Base-by-base conservation (phyloP, 306 rosid genomes). In the Sindora glabra region DNA sequence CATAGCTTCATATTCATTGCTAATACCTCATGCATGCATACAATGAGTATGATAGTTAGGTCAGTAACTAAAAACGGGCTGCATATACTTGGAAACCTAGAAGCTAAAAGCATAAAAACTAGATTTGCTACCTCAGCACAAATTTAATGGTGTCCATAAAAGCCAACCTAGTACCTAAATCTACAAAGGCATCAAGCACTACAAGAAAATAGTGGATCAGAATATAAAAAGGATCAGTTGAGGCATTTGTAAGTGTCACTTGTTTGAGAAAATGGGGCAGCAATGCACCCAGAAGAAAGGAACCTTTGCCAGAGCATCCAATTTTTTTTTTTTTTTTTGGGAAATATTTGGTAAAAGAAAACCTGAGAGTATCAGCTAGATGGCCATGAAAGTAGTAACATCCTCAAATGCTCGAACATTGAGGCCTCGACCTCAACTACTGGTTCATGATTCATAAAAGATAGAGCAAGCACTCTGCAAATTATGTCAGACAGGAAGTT, bases 401-500 rank as follows among this genome's bases (percentile, higher is more conserved):
- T 72, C 81, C 37, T 69, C 86, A 68, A 69, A 75, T 63, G 77
- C 82, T 27, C 72, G 72, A 72, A 69, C 78, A 80, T 59, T 74
- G 76, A 84, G 89, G 85, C 74, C 77, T 73, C 69, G 57, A 78
- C 87, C 96, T 80, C 82, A 82, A 82, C 71, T 71, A 82, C 48
- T 21, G 69, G 45, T 59, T 81, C 82, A 78, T 73, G 78, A 74
- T 71, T 79, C 80, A 78, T 67, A 76, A 70, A 71, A 53, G 58
- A 67, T 63, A 71, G 76, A 42, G 61, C 40, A 80, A 63, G 67
- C 74, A 72, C 81, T 82, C 84, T 80, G 86, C 87, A 80, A 76
- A 78, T 82, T 81, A 68, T 55, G 75, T 69, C 80, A 78, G 82
- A 71, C 73, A 65, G 69, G 22, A 68, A 71, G 76, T 76, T 59